Evolutionary conservation across 129 eudicot species (phyloP), one percentile per base, ranked within the genome.

Genomic region (Deinandra increscens): DNA sequence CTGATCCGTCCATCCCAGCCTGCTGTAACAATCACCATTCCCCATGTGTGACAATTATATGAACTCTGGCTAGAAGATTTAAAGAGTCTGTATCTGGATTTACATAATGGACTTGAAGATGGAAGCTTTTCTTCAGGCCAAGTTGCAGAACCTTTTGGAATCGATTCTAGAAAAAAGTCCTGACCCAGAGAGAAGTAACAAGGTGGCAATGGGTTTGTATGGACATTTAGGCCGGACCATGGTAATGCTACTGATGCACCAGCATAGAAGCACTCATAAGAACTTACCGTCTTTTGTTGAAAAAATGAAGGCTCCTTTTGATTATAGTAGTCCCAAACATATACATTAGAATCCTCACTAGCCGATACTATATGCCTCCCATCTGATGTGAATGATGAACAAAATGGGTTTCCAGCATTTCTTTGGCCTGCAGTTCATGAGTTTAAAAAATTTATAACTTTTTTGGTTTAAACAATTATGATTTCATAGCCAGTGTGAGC

Each of bases 51-150:
- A 63, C 96, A 82, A 63, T 63, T 79, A 13, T 81, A 80, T 34
- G 90, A 83, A 67, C 86, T 85, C 79, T 84, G 88, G 77, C 85
- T 85, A 43, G 96, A 94, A 18, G 86, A 69, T 76, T 58, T 85
- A 29, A 94, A 69, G 72, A 94, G 83, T 54, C 78, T 94, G 76
- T 87, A 85, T 53, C 81, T 80, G 1, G 98, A 81, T 81, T 87
- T 89, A 76, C 81, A 67, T 69, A 86, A 53, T 9, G 74, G 66
- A 60, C 80, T 69, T 18, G 92, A 53, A 3, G 73, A 56, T 6
- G 83, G 84, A 56, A 94, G 97, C 69, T 94, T 90, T 77, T 94
- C 99, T 70, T 94, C 99, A 0, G 99, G 99, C 97, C 97, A 94
- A 9, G 97, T 87, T 26, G 93, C 97, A 26, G 97, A 81, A 44